Base-by-base conservation (phyloP, 2,329 filamentous ascomycete genomes). In the Monosporascus sp. region DNA sequence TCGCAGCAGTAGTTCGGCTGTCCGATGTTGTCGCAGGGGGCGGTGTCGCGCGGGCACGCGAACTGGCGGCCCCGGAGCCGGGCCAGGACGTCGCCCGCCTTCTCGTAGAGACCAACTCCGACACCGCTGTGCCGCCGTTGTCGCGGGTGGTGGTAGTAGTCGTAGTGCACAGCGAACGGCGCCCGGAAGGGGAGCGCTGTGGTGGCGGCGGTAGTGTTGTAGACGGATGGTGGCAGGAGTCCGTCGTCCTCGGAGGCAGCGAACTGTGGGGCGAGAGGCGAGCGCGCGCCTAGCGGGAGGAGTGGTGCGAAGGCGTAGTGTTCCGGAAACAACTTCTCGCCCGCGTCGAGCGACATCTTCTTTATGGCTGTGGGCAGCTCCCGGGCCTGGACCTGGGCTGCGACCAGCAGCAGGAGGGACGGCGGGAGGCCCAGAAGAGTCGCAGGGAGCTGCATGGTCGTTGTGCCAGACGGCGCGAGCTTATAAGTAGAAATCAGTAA, bases 1-100 rank as follows among this genome's bases (percentile, higher is more conserved):
- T 77, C 73, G 67, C 89, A 94, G 73, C 89, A 94, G 68, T 85
- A 87, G 68, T 90, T 81, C 1, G 86, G 81, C 46, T 81, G 79
- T 7, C 80, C 81, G 60, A 90, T 85, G 18, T 71, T 71, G 17
- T 76, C 74, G 68, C 89, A 94, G 64, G 77, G 79, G 38, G 72
- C 75, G 51, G 87, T 91, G 24, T 81, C 85, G 1, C 71, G 68
- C 0, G 89, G 89, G 63, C 89, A 93, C 42, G 75, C 65, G 68
- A 84, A 87, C 24, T 79, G 78, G 54, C 88, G 78, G 55, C 77
- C 77, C 54, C 80, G 70, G 6, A 85, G 70, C 8, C 74, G 64
- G 2, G 74, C 68, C 25, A 84, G 64, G 7, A 65, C 77, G 49
- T 74, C 74, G 39, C 70, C 72, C 7, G 27, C 37, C 20, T 46